A percentile compares a stretch with the other conserved stretches of the same genome.
Conservation (phyloP, 2,329 filamentous ascomycete genomes). For the Phaeosphaeria sp. region DNA sequence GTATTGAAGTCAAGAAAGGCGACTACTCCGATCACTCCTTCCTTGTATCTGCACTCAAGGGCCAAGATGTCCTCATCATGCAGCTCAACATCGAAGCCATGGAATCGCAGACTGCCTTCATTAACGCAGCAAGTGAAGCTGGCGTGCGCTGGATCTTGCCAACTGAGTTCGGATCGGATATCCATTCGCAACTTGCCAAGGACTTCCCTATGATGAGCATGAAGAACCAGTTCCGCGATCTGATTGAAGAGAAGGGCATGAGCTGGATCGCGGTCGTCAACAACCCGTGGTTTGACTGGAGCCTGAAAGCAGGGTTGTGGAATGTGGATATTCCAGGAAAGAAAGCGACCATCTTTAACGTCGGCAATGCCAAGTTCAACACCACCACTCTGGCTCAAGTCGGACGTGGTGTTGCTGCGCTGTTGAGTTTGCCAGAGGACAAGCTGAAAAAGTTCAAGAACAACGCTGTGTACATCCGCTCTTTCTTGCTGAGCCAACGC, state of each 20-base stretch:
- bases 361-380: constrained; percentile 6
- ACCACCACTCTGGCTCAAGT: constrained; percentile 9
- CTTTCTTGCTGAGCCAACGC: constrained; percentile 31
- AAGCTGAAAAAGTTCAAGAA: constrained; percentile 23
- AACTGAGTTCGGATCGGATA: constrained; percentile 12
- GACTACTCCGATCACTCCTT: constrained; percentile 56
- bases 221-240: constrained; percentile 14
- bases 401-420: constrained; percentile 1
- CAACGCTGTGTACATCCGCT: constrained; percentile 37
- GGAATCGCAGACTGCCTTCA: constrained; percentile 5
- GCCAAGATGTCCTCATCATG: constrained; percentile 44
- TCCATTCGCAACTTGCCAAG: not conserved
- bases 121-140: constrained; percentile 10
- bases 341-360: constrained; percentile 7
- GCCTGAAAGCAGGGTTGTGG: constrained; percentile 3
- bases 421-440: constrained; percentile 9
- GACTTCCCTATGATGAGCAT: constrained; percentile 1
- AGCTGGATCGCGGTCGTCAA: constrained; percentile 8
- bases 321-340: constrained; percentile 4
- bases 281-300: constrained; percentile 13
- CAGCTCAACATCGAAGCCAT: constrained; percentile 5
- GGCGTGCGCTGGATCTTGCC: constrained; percentile 9
- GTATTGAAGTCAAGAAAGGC: constrained; percentile 48
- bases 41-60: constrained; percentile 39
- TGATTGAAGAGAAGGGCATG: constrained; percentile 9